Conservation (phyloP, 2,329 filamentous ascomycete genomes). For the Septoria petroselini region DNA sequence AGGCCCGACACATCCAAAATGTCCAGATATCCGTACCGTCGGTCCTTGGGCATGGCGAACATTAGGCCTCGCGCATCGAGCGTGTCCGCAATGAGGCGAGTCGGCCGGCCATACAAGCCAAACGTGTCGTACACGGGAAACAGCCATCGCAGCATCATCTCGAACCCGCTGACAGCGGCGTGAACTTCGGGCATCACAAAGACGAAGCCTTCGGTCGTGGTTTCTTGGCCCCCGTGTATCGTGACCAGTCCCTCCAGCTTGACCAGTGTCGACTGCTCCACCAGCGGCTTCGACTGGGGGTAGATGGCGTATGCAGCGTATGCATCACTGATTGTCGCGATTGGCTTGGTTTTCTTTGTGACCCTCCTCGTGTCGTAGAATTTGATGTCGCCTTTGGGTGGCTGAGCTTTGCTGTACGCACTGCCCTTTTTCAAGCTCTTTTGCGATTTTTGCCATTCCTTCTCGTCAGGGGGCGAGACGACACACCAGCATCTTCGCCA, state of each 20-base stretch:
- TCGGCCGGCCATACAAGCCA: constrained; percentile 83
- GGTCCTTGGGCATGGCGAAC: constrained; percentile 94
- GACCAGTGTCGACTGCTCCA: constrained; percentile 88
- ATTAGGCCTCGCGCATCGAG: constrained; percentile 86
- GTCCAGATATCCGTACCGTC: constrained; percentile 86
- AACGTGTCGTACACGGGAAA: constrained; percentile 96
- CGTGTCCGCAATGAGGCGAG: constrained; percentile 79
- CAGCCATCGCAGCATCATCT: constrained; percentile 88
- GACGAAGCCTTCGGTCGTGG: constrained; percentile 83
- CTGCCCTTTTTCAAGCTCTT: constrained; percentile 80
- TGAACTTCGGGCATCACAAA: constrained; percentile 96
- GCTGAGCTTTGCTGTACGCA: constrained; percentile 71
- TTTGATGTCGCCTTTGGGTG: constrained; percentile 83
- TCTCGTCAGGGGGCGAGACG: constrained; percentile 87
- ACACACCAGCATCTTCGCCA: constrained; percentile 98
- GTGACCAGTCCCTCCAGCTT: constrained; percentile 91
- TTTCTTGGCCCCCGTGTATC: constrained; percentile 72
- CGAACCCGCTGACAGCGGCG: constrained; percentile 88
- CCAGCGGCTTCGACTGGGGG: constrained; percentile 86
- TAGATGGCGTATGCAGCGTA: constrained; percentile 95
- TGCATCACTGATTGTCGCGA: constrained; percentile 85
- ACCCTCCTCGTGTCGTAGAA: constrained; percentile 91
- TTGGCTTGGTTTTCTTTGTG: constrained; percentile 84
- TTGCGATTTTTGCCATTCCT: constrained; percentile 78
- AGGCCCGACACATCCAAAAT: constrained; percentile 77